Base-by-base conservation (phyloP, 2,329 filamentous ascomycete genomes). In the Fusarium subtropicale region DNA sequence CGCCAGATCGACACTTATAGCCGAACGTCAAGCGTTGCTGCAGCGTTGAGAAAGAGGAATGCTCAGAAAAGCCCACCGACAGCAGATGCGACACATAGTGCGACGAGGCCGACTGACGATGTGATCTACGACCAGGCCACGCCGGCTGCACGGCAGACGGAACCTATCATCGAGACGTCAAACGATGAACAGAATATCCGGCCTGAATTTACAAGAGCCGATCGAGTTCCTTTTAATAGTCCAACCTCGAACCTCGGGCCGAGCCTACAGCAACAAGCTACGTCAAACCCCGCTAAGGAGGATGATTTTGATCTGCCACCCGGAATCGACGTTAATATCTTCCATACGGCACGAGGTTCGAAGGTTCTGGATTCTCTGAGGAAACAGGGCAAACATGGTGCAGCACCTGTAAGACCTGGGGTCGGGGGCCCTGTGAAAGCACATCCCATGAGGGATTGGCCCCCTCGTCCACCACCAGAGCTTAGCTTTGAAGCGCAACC, bases 1-100 rank as follows among this genome's bases (percentile, higher is more conserved):
- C 81, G 83, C 44, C 87, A 89, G 77, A 76, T 87, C 56, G 84
- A 87, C 63, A 80, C 79, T 44, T 87, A 85, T 74, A 78, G 78
- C 69, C 80, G 79, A 66, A 82, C 81, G 6, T 86, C 84, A 36
- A 85, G 80, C 57, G 78, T 85, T 34, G 75, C 79, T 12, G 72
- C 78, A 9, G 75, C 77, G 20, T 64, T 83, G 52, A 79, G 77
- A 57, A 75, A 71, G 11, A 69, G 66, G 57, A 62, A 64, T 33
- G 61, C 64, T 4, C 66, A 62, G 48, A 59, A 39, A 33, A 20
- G 44, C 10, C 26, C 63, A 20, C 52, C 54, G 3, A 24, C 44
- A 12, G 53, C 62, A 30, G 67, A 66, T 7, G 33, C 20, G n/a
- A 48, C 22, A 11, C 46, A 53, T 2, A 16, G 59, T 50, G 31